phyloP scores from a whole-genome alignment of 371 early-diverging fungal genomes.

The Mortierella polycephala region DNA sequence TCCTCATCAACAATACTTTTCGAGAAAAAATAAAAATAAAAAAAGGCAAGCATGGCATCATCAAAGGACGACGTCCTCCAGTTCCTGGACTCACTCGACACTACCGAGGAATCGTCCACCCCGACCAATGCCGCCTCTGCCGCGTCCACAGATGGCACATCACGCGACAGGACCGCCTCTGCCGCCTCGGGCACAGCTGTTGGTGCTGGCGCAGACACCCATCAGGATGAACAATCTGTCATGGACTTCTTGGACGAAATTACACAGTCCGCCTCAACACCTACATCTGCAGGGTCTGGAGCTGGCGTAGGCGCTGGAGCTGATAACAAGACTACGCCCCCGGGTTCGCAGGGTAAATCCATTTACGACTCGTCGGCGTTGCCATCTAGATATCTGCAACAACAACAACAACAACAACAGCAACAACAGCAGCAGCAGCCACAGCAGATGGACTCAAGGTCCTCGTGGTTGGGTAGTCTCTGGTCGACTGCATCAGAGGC shows the following conservation, averaged over 20 bases:
- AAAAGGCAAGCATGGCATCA: constrained; percentile 30
- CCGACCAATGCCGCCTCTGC: constrained; percentile 1
- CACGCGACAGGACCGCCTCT: constrained; percentile 20
- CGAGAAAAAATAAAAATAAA: neutral
- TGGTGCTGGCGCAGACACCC: constrained; percentile 3
- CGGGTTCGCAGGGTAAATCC: constrained; percentile 19
- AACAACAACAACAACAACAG: constrained; percentile 27
- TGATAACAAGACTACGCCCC: constrained; percentile 23
- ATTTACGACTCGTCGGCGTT: constrained; percentile 17
- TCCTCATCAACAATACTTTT: neutral
- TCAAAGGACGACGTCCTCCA: constrained; percentile 56
- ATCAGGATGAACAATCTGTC: constrained; percentile 55
- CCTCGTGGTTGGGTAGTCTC: constrained; percentile 52
- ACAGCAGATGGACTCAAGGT: constrained; percentile 25
- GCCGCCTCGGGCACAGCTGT: constrained; percentile 1
- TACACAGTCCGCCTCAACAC: constrained; percentile 46
- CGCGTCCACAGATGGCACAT: constrained; percentile 6
- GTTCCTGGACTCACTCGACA: constrained; percentile 56
- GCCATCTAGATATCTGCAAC: constrained; percentile 42
- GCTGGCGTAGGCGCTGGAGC: too few species aligned
- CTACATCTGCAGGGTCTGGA: constrained; percentile 13
- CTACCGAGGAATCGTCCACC: constrained; percentile 5
- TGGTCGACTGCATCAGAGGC: constrained; percentile 56
- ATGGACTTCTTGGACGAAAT: constrained; percentile 58
- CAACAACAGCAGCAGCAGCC: constrained; percentile 39